A percentile compares a stretch with the other conserved stretches of the same genome.
Conservation (phyloP, 2,329 filamentous ascomycete genomes). For the Cladobotryum protrusum region DNA sequence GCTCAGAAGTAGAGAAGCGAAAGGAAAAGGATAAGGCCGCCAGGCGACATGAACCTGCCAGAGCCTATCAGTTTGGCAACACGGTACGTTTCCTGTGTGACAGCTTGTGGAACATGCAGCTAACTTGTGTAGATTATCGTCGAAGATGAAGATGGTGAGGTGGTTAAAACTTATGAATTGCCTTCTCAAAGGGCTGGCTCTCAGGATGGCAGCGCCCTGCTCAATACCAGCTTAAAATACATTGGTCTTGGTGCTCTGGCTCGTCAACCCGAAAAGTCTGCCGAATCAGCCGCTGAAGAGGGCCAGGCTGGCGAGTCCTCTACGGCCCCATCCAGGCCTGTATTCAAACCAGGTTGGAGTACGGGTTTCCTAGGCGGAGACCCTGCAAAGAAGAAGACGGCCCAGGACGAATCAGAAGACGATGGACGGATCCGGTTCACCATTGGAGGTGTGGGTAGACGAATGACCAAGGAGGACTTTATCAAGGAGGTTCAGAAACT, state of each 20-base stretch:
- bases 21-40: slow-evolving; percentile 57
- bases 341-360: slow-evolving; percentile 46
- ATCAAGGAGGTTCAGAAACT: slow-evolving; percentile 66
- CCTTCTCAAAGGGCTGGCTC: slow-evolving; percentile 46
- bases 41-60: slow-evolving; percentile 62
- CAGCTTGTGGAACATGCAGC: background rate
- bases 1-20: slow-evolving; percentile 55
- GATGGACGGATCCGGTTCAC: slow-evolving; percentile 71
- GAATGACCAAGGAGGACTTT: slow-evolving; percentile 78
- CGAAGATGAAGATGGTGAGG: slow-evolving; percentile 79
- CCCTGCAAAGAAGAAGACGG: slow-evolving; percentile 32
- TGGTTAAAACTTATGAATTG: slow-evolving; percentile 77
- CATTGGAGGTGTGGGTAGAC: slow-evolving; percentile 62
- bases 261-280: slow-evolving; percentile 34
- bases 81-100: slow-evolving; percentile 44
- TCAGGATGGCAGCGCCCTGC: slow-evolving; percentile 32
- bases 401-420: slow-evolving; percentile 49
- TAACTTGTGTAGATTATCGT: slow-evolving; percentile 60
- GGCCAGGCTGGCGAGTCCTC: slow-evolving; percentile 26
- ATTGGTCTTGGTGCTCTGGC: slow-evolving; percentile 45
- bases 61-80: slow-evolving; percentile 80
- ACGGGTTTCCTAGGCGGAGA: slow-evolving; percentile 30
- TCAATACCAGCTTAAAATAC: slow-evolving; percentile 45
- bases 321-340: slow-evolving; percentile 27
- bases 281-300: slow-evolving; percentile 23